Conservation (phyloP, 2,329 filamentous ascomycete genomes). For the Knoxdaviesia proteae region DNA sequence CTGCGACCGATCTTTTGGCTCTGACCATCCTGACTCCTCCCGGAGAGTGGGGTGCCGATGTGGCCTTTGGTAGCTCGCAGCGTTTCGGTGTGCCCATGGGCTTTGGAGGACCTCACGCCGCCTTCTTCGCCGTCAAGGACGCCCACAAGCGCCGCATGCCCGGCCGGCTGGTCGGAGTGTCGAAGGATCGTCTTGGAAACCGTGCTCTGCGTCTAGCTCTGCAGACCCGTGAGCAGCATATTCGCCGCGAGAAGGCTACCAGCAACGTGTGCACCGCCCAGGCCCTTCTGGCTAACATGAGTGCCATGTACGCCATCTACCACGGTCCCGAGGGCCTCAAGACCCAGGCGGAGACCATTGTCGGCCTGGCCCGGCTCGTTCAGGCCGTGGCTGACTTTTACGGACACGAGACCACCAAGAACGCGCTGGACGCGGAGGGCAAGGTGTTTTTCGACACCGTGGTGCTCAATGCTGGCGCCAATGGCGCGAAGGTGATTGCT, state of each 20-base stretch:
- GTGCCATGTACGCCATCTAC: constrained; percentile 81
- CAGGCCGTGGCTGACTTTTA: constrained; percentile 40
- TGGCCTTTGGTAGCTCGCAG: constrained; percentile 85
- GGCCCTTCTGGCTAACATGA: constrained; percentile 88
- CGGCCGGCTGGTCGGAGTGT: constrained; percentile 73
- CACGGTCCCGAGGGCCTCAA: constrained; percentile 72
- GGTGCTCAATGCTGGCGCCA: constrained; percentile 34
- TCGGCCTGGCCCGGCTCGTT: constrained; percentile 49
- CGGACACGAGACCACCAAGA: constrained; percentile 41
- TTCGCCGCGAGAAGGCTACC: constrained; percentile 86
- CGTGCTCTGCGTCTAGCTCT: constrained; percentile 66
- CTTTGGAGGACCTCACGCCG: constrained; percentile 85
- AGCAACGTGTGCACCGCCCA: constrained; percentile 96
- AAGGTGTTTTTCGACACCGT: constrained; percentile 63
- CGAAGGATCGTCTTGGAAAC: constrained; percentile 71
- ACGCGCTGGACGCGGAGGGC: constrained; percentile 32
- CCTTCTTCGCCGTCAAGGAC: constrained; percentile 83
- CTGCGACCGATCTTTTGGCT: constrained; percentile 75
- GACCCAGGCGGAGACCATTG: constrained; percentile 60
- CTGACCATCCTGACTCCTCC: constrained; percentile 75
- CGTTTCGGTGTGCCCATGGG: constrained; percentile 82
- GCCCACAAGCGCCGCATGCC: constrained; percentile 91
- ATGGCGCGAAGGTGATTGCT: constrained; percentile 17
- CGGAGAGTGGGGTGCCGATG: constrained; percentile 85
- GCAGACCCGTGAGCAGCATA: constrained; percentile 91